Evolutionary conservation across 1,284 basidiomycete species (phyloP), one percentile per base, ranked within the genome.

Genomic region (Mycosarcoma mackinlayi): DNA sequence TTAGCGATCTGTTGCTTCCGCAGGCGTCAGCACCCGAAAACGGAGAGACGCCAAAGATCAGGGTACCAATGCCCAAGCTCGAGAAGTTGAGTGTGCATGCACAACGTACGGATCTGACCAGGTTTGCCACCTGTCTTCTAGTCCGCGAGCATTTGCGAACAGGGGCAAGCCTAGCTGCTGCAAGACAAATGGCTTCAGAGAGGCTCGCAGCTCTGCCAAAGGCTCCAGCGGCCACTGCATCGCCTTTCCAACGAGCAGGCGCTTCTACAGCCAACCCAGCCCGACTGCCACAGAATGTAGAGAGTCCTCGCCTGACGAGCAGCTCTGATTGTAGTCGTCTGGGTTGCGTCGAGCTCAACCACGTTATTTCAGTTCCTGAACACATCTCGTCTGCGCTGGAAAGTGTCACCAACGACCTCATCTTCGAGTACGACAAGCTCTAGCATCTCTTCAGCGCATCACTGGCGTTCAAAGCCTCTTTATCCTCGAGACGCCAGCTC

Each of bases 211-310:
- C 10, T 4, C 6, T n/a, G 41, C n/a, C 25, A 18, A 19, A 11
- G 1, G n/a, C 11, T 13, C n/a, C 27, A 21, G n/a, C n/a, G 18
- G 27, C 25, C 28, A 19, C 41, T 21, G 19, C 9, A 19, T 44
- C 28, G 18, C 41, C 41, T 44, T 44, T 44, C 28, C 41, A 44
- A 21, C 41, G 41, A 19, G 41, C 27, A 19, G 13, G 18, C 4
- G 13, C 27, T 1, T 44, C 41, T 6, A 23, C 9, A 5, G 41
- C 18, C 0, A 30, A n/a, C n/a, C n/a, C n/a, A 3, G 18, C 7
- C 18, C 9, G 11, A 18, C n/a, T 16, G n/a, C 6, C 11, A 27
- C 4, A 6, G 7, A 18, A 14, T 4, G 13, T 31, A 14, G 1
- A 10, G 16, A 28, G 41, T 11, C 41, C 41, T 7, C 9, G 41